Evolutionary conservation across 2,329 filamentous ascomycete species (phyloP).

Genomic region (Colletotrichum brevisporum): DNA sequence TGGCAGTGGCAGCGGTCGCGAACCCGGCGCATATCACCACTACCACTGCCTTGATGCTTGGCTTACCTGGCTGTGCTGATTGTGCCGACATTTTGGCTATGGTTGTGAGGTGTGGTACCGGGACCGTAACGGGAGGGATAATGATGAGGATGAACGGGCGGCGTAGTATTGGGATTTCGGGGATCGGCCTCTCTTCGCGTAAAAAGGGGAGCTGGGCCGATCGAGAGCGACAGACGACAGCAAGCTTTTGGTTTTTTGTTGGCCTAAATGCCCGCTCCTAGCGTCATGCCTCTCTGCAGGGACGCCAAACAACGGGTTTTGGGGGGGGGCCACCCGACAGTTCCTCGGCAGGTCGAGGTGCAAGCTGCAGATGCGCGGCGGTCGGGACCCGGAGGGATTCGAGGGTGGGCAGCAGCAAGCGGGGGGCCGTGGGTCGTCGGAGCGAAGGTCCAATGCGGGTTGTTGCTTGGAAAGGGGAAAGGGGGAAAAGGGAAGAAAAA

Average conservation of each 20-base stretch:
- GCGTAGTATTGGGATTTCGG: constrained; percentile 34
- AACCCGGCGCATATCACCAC: constrained; percentile 32
- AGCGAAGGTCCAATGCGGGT: constrained; percentile 4
- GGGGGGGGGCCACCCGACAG: constrained; percentile 28
- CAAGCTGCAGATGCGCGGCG: constrained; percentile 18
- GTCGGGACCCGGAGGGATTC: constrained; percentile 25
- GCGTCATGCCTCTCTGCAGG: constrained; percentile 40
- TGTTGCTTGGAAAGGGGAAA: background rate
- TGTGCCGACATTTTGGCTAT: constrained; percentile 42
- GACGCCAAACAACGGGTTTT: constrained; percentile 34
- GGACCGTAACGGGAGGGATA: constrained; percentile 30
- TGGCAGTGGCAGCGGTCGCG: background rate
- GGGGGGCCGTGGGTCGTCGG: constrained; percentile 14
- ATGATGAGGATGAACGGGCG: constrained; percentile 38
- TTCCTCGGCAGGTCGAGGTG: constrained; percentile 32
- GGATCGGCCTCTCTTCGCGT: constrained; percentile 35
- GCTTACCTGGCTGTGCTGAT: constrained; percentile 44
- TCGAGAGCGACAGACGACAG: constrained; percentile 22
- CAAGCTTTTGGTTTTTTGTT: constrained; percentile 34
- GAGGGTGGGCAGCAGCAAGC: constrained; percentile 7
- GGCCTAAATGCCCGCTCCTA: constrained; percentile 33
- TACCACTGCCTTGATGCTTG: constrained; percentile 35
- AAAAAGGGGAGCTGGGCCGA: constrained; percentile 32
- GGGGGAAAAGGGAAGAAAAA: constrained; percentile 15
- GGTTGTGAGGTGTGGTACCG: constrained; percentile 35